A percentile compares a stretch with the other conserved stretches of the same genome.
These are phyloP conservation scores for Lasiosphaeriaceae sp. DNA, from an alignment of 495 filamentous ascomycete species.

Conservation along the genomic window DNA sequence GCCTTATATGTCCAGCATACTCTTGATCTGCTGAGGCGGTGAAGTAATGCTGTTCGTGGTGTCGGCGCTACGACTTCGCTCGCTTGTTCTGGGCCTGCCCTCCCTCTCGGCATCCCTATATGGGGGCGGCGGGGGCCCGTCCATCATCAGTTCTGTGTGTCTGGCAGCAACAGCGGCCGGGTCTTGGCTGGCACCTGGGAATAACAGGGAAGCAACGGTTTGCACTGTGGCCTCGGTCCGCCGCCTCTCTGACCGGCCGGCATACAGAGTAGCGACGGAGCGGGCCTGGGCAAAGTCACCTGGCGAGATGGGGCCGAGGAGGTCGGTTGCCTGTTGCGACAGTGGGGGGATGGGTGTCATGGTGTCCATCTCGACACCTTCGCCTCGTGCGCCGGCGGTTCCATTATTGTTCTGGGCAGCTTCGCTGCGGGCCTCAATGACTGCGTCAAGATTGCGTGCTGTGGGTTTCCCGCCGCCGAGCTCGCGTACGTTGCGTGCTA, in stretches of 20 bases:
- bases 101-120: constrained; percentile 12
- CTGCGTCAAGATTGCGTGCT: constrained; percentile 30
- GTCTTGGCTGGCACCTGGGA: constrained; percentile 23
- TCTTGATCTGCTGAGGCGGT: constrained; percentile 48
- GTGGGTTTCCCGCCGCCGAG: constrained; percentile 48
- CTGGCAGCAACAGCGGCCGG: constrained; percentile 10
- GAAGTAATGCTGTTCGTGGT: constrained; percentile 31
- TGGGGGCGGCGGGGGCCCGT: constrained; percentile 30
- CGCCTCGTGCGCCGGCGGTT: constrained; percentile 6
- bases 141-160: constrained; percentile 25
- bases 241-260: constrained; percentile 31
- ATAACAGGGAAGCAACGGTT: constrained; percentile 31
- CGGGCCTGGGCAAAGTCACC: constrained; percentile 8
- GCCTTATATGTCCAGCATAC: constrained; percentile 55
- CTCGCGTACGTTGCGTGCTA: constrained; percentile 50
- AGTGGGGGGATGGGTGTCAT: constrained; percentile 15
- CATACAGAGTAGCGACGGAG: constrained; percentile 20
- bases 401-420: constrained; percentile 12
- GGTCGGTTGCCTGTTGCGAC: constrained; percentile 12
- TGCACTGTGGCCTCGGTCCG: constrained; percentile 35
- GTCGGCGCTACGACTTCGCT: constrained; percentile 31
- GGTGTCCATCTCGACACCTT: constrained; percentile 36
- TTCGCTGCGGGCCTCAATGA: constrained; percentile 27
- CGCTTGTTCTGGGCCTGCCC: constrained; percentile 10
- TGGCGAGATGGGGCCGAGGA: constrained; percentile 26